Evolutionary conservation across 306 rosid genomes (phyloP).

Genomic region (Inga laurina): DNA sequence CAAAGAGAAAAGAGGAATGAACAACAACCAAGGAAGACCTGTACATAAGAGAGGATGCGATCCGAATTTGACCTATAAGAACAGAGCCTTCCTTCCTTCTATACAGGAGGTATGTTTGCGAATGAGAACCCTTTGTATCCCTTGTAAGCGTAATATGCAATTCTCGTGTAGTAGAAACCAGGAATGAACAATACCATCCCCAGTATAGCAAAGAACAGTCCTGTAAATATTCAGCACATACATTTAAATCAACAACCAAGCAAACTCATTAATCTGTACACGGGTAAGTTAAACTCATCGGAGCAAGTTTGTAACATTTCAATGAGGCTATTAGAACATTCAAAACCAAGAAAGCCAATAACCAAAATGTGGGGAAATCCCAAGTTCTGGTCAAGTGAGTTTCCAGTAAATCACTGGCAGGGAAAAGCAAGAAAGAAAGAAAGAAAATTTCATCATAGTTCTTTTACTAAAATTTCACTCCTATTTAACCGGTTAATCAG

Average conservation of each 20-base stretch:
- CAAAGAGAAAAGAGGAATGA: background rate
- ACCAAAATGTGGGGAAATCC: background rate
- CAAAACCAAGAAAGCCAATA: background rate
- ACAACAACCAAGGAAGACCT: constrained; percentile 7
- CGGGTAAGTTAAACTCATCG: background rate
- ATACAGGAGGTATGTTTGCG: constrained; percentile 91
- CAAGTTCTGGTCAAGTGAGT: background rate
- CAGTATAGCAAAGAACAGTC: constrained; percentile 76
- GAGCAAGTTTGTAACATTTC: background rate
- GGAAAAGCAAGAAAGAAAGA: background rate
- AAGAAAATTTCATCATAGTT: background rate
- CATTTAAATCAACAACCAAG: background rate
- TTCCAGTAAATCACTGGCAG: background rate
- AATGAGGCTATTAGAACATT: background rate
- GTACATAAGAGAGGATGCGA: constrained; percentile 22
- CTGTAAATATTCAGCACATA: constrained; percentile 3
- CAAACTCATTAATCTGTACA: background rate
- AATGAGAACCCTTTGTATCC: constrained; percentile 97
- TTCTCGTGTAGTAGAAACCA: constrained; percentile 93
- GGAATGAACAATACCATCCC: constrained; percentile 91
- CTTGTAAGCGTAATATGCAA: constrained; percentile 96
- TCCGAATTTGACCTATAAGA: constrained; percentile 1
- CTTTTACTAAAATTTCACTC: background rate
- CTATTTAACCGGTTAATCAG: background rate
- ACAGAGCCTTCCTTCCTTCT: background rate